These are phyloP conservation scores for Fraxinus floribunda DNA, from an alignment of 305 asterid species.

Conservation along the genomic window DNA sequence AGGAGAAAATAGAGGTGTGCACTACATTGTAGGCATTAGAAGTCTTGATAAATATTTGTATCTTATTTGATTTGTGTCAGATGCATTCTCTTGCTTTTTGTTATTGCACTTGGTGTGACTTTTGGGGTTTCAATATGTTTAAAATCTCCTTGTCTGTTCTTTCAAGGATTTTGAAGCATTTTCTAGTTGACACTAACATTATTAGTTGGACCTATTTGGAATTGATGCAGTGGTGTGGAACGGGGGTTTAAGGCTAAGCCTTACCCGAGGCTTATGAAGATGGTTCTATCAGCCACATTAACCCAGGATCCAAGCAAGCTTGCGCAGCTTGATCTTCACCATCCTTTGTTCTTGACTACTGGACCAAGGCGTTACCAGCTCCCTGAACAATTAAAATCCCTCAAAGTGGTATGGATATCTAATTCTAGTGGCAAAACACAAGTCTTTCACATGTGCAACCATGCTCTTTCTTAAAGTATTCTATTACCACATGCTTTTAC, in stretches of 20 bases:
- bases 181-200: not conserved
- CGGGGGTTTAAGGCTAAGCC: constrained; percentile 73
- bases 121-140: not conserved
- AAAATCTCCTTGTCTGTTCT: not conserved
- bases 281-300: constrained; percentile 88
- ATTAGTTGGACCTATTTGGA: constrained; percentile 8
- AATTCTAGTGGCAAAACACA: not conserved
- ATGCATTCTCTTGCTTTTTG: not conserved
- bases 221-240: constrained; percentile 30
- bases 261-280: constrained; percentile 74
- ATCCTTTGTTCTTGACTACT: constrained; percentile 74
- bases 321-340: constrained; percentile 75
- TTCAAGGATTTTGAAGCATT: not conserved
- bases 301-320: constrained; percentile 95
- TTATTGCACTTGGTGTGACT: not conserved
- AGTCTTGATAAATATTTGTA: not conserved
- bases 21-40: not conserved
- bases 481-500: not conserved
- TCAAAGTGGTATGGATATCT: constrained; percentile 60
- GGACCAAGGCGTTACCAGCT: constrained; percentile 74
- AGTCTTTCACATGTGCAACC: not conserved
- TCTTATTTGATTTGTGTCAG: not conserved
- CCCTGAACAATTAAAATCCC: constrained; percentile 69
- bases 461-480: constrained; percentile 4
- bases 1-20: not conserved